phyloP scores from a whole-genome alignment of 495 filamentous ascomycete species.

The Glonium stellatum region DNA sequence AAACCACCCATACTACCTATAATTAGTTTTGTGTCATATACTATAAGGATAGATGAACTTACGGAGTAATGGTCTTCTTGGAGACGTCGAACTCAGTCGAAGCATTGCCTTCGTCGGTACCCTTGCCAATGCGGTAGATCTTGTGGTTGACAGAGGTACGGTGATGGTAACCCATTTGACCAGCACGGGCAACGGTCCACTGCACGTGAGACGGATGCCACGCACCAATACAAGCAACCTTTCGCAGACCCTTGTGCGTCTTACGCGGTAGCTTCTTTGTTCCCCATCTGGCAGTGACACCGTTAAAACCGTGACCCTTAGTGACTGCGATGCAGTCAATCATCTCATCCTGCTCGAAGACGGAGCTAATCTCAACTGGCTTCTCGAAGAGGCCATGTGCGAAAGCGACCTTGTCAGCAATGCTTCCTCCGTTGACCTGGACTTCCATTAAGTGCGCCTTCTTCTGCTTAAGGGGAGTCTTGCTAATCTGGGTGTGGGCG shows the following conservation, averaged over 20 bases:
- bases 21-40: conserved; percentile 34
- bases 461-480: conserved; percentile 99
- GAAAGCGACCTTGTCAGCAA: conserved; percentile 94
- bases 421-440: conserved; percentile 95
- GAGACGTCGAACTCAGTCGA: conserved; percentile 92
- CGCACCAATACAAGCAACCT: conserved; percentile 99
- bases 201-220: conserved; percentile 99
- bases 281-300: conserved; percentile 97
- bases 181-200: conserved; percentile 99
- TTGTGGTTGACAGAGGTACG: conserved; percentile 99
- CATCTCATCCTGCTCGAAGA: conserved; percentile 99
- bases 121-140: conserved; percentile 97
- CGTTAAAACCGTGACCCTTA: conserved; percentile 97
- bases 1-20: conserved; percentile 84
- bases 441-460: conserved; percentile 99
- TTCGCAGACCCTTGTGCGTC: conserved; percentile 99
- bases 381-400: conserved; percentile 95
- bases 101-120: conserved; percentile 77
- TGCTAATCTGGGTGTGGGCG: conserved; percentile 98
- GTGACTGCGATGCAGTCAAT: conserved; percentile 99
- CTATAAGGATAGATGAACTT: conserved; percentile 48
- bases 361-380: conserved; percentile 79
- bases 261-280: conserved; percentile 99
- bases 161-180: conserved; percentile 99
- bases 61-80: conserved; percentile 99